Base-by-base conservation (phyloP, 495 filamentous ascomycete genomes). In the Lasiosphaeria ovina region DNA sequence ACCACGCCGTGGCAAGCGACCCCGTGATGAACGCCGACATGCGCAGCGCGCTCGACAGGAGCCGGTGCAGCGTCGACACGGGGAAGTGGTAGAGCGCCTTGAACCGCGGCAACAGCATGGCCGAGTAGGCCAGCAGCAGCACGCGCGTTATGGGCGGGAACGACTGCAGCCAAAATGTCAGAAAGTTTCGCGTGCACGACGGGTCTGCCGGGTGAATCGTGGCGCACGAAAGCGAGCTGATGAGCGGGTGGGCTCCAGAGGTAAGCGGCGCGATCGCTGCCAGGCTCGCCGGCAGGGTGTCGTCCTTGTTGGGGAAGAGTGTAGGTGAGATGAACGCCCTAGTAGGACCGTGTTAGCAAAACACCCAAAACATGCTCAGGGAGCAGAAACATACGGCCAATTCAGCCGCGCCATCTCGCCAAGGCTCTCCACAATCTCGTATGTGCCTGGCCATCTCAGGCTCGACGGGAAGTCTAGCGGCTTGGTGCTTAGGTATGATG, bases 141-240 rank as follows among this genome's bases (percentile, higher is more conserved):
- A 93, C 84, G 24, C 89, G 87, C 0, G 88, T 84, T n/a, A 95
- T 74, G 6, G 77, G 75, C 0, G 93, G 92, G 71, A 95, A 92
- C 40, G 89, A 87, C 42, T 82, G 85, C 42, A 96, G 80, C 78
- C 89, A 88, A 71, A 92, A 91, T 54, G 88, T 87, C 44, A 96
- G 69, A 76, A 92, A 93, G 3, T 91, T 93, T 16, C 88, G 89
- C 33, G 85, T 79, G 76, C 94, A 98, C 60, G 87, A 93, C 3
- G 94, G 92, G 62, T 92, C 88, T 24, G 81, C 76, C 0, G 94
- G 93, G 72, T 98, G 94, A n/a, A 97, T 84, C 17, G 93, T 79
- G 3, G 94, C 94, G 75, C 94, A 98, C 55, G 90, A 91, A 35
- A 97, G 83, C 49, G 81, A 86, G 3, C 81, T 83, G 69, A 95